Evolutionary conservation across 1,284 basidiomycete species (phyloP).

Genomic region (Rhodotorula sp.): DNA sequence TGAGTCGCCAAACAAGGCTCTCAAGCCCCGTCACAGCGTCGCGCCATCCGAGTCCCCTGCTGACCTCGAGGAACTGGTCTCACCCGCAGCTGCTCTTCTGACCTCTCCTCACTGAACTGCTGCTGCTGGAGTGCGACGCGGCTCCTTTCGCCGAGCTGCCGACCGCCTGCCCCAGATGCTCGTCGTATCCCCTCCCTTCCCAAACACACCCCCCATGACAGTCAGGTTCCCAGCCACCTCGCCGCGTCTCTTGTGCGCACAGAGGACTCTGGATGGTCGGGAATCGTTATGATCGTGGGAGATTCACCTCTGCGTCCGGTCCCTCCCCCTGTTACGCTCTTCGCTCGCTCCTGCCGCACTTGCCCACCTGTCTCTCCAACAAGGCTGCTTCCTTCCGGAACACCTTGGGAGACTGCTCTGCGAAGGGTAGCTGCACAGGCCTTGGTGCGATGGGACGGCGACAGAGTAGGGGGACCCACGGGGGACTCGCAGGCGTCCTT

Average conservation of each 20-base stretch:
- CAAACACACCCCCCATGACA: constrained; percentile 3
- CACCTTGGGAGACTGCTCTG: constrained; percentile 2
- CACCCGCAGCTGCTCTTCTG: background rate
- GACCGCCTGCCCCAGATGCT: background rate
- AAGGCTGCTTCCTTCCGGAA: background rate
- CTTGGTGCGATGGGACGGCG: background rate
- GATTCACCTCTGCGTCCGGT: constrained; percentile 9
- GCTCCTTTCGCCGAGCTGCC: background rate
- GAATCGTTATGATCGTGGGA: constrained; percentile 34
- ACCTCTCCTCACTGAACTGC: background rate
- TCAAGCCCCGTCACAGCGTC: background rate
- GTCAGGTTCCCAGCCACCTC: constrained; percentile 34
- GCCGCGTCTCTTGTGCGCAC: background rate
- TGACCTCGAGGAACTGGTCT: background rate
- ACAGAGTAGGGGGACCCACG: background rate
- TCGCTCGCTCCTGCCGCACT: background rate
- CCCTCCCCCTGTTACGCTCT: background rate
- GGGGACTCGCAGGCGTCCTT: constrained; percentile 2
- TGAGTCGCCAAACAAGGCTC: background rate
- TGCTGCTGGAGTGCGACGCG: background rate
- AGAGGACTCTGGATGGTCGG: constrained; percentile 16
- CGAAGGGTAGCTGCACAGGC: background rate
- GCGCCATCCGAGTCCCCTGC: too few relatives aligned
- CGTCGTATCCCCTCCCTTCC: background rate
- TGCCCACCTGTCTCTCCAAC: background rate